These are phyloP conservation scores for Phytomonas sp. DNA, from an alignment of 208 protist genomes.

Conservation along the genomic window DNA sequence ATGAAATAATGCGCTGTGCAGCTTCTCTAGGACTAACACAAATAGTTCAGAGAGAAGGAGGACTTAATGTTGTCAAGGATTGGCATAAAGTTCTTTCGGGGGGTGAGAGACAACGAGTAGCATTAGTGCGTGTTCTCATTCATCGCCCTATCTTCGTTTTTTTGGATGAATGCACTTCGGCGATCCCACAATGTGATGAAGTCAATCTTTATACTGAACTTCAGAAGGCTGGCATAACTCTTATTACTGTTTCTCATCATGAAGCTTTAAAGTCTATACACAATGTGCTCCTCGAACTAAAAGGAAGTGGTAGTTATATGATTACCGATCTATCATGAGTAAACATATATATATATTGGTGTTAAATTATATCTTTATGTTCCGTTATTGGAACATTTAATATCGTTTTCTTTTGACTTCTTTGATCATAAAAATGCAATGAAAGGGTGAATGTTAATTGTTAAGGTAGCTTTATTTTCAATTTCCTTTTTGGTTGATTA, in stretches of 20 bases:
- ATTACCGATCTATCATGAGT: constrained; percentile 12
- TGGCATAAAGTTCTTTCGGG: constrained; percentile 86
- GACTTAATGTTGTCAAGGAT: constrained; percentile 58
- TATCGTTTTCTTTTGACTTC: constrained; percentile 13
- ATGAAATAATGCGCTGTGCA: constrained; percentile 32
- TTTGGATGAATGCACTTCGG: constrained; percentile 89
- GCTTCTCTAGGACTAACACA: constrained; percentile 37
- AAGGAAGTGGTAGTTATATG: constrained; percentile 49
- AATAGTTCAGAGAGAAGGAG: constrained; percentile 73
- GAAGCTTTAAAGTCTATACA: constrained; percentile 61
- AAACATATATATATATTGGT: not conserved
- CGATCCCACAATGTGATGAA: constrained; percentile 82
- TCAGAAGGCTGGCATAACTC: constrained; percentile 60
- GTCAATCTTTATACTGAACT: constrained; percentile 52
- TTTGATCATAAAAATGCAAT: constrained; percentile 10
- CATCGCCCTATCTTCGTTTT: constrained; percentile 78
- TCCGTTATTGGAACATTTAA: not conserved
- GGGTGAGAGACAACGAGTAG: constrained; percentile 85
- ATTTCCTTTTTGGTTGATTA: not conserved
- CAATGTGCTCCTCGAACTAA: constrained; percentile 40
- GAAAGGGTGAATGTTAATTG: not conserved
- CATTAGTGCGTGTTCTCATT: constrained; percentile 67
- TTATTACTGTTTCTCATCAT: constrained; percentile 81
- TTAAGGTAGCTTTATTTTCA: constrained; percentile 1
- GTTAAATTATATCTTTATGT: not conserved